Evolutionary conservation across 176 grass and related monocot species (phyloP), one percentile per base, ranked within the genome.

Genomic region (Pontederia paniculata): DNA sequence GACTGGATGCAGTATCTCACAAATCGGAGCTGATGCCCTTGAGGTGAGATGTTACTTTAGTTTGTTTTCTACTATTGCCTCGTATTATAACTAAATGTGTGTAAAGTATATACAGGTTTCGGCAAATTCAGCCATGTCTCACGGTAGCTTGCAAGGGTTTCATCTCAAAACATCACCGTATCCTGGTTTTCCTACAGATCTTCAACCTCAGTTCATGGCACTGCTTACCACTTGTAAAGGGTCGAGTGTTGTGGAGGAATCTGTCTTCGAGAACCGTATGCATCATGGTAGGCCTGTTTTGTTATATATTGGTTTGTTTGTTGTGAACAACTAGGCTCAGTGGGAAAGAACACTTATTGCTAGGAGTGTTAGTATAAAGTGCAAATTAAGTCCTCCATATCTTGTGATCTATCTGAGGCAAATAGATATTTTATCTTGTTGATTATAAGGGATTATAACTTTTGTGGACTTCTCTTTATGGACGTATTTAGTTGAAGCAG

Each of bases 131-230:
- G 23, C 64, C 17, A n/a, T 50, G 18, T 19, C 13, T 18, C 17
- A 31, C 21, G 64, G 25, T 41, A 50, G 54, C 31, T 50, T 67
- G 52, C 47, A 54, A 67, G 64, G 64, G 23, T 52, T 67, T 18
- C 54, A 67, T 52, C 23, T 67, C 18, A 67, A 21, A 41, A 67
- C 64, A 43, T 50, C 18, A 16, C 64, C 64, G 9, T 67, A 42
- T 54, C 64, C 64, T 42, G 64, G 17, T 18, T 67, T 67, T 43
- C 64, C 64, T 44, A 67, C 50, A 2, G 64, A 67, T 54, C 64
- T 67, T 44, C 64, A 67, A 48, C 64, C 64, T 53, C 64, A 67
- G 48, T 54, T 67, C 48, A 54, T 67, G 64, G 64, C 64, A 10
- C 54, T 67, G 49, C 23, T 67, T 11, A 21, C 64, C 20, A 67